These are phyloP conservation scores for Ambrosia hybrid DNA, from an alignment of 140 eudicot genomes.

Conservation along the genomic window DNA sequence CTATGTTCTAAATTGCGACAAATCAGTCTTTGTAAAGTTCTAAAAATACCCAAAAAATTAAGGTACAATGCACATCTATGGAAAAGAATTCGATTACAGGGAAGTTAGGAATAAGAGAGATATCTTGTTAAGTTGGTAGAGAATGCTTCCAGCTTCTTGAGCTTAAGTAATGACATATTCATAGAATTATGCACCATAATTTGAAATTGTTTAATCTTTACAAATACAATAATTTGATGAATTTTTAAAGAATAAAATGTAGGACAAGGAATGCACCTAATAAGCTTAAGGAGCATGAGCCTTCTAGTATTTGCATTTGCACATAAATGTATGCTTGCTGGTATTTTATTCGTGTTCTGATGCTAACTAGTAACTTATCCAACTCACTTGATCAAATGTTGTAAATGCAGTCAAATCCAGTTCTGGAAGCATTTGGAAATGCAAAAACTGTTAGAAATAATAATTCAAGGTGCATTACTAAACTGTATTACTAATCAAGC, in stretches of 20 bases:
- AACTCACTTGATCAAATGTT: slow-evolving; percentile 30
- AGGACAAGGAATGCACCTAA: slow-evolving; percentile 7
- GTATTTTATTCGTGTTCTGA: slow-evolving; percentile 13
- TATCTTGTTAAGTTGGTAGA: not conserved
- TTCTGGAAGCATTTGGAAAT: slow-evolving; percentile 97
- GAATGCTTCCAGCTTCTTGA: not conserved
- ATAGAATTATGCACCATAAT: not conserved
- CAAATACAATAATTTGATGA: not conserved
- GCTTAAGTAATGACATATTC: not conserved
- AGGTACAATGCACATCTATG: no score
- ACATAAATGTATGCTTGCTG: slow-evolving; percentile 9
- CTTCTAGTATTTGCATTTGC: slow-evolving; percentile 10
- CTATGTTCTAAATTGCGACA: not conserved
- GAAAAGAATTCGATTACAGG: no score
- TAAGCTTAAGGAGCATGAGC: slow-evolving; percentile 10
- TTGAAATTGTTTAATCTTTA: not conserved
- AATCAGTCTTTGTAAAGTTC: not conserved
- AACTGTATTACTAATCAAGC: slow-evolving; percentile 14
- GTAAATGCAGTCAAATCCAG: slow-evolving; percentile 92
- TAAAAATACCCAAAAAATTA: no score
- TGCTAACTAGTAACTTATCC: slow-evolving; percentile 24
- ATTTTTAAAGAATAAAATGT: not conserved
- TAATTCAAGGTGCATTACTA: slow-evolving; percentile 74
- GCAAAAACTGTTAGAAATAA: slow-evolving; percentile 98
- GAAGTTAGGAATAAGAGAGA: no score